These are phyloP conservation scores for Nannochloropsis salina DNA, from an alignment of 108 stramenopile species.

Conservation along the genomic window DNA sequence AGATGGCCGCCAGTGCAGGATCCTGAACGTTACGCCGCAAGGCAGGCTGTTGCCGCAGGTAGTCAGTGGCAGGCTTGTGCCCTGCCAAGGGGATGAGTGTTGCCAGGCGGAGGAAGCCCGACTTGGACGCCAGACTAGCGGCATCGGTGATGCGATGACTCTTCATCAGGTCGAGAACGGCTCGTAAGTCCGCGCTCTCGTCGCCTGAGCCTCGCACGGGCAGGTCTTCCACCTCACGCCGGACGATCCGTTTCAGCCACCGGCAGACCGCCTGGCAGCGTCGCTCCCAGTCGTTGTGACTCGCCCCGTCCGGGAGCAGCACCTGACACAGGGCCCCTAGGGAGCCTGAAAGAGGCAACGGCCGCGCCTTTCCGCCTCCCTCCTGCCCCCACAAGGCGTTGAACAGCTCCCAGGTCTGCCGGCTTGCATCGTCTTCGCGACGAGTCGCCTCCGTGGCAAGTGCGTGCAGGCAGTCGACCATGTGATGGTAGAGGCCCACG, in stretches of 20 bases:
- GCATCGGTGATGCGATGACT: background rate
- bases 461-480: conserved; percentile 37
- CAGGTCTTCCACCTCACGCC: background rate
- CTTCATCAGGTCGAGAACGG: background rate
- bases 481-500: conserved; percentile 22
- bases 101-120: background rate
- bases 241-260: background rate
- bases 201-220: background rate
- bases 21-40: background rate
- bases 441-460: background rate
- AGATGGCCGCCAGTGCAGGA: background rate
- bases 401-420: conserved; percentile 41
- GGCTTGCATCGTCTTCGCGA: background rate
- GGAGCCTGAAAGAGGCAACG: conserved; percentile 35
- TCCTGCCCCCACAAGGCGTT: conserved; percentile 44
- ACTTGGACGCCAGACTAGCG: background rate
- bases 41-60: background rate
- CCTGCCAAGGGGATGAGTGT: background rate
- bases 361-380: conserved; percentile 23
- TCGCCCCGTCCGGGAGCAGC: background rate
- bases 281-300: background rate
- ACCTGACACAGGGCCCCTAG: background rate
- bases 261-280: background rate
- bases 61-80: background rate
- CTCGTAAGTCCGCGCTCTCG: background rate